Conservation (phyloP, 305 asterid genomes). For the Rubia occidens region DNA sequence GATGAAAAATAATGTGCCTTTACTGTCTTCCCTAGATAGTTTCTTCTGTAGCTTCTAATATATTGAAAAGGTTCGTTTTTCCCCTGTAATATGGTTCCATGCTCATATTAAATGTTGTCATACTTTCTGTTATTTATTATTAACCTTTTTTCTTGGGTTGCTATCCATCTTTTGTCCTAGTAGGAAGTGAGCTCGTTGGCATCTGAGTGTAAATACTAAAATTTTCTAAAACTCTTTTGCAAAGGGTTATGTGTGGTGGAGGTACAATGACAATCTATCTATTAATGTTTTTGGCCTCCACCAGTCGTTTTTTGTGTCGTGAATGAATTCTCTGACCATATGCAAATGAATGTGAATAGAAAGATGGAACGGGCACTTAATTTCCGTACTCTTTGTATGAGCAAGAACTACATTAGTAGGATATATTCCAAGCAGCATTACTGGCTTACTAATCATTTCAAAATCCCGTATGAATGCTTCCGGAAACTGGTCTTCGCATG, state of each 20-base stretch:
- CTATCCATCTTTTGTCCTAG: background rate
- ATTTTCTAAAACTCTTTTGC: background rate
- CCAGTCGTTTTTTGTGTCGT: background rate
- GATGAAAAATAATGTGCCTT: background rate
- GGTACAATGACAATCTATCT: background rate
- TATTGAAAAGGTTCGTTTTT: background rate
- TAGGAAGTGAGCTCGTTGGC: background rate
- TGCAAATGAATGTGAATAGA: background rate
- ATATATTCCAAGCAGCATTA: background rate
- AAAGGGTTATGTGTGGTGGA: background rate
- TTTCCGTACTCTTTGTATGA: background rate
- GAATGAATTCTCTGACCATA: background rate
- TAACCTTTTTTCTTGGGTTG: background rate
- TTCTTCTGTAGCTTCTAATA: background rate
- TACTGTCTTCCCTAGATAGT: background rate
- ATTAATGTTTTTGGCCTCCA: background rate
- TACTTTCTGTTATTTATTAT: background rate
- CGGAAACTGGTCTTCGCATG: background rate
- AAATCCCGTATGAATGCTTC: background rate
- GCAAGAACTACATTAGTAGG: background rate
- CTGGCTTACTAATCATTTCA: background rate
- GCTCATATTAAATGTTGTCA: background rate
- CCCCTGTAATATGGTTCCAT: background rate
- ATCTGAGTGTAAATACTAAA: background rate
- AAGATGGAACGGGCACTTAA: background rate